Conservation (phyloP, 805 yeast genomes). For the Kodamaea laetipori region DNA sequence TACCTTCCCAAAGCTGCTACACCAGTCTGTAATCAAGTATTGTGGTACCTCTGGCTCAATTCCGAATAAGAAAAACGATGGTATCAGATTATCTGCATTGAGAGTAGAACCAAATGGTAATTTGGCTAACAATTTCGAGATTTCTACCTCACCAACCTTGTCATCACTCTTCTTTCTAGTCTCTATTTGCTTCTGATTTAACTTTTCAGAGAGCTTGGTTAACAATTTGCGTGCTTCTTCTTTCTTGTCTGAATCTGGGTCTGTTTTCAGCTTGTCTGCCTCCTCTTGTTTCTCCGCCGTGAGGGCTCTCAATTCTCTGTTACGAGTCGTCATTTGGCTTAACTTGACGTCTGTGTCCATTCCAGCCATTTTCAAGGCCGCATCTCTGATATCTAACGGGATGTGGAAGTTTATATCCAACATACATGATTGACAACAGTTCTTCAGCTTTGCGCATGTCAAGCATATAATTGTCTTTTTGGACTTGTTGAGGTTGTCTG, state of each 20-base stretch:
- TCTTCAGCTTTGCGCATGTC: conserved; percentile 75
- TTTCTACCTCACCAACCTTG: conserved; percentile 40
- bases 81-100: conserved; percentile 38
- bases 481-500: conserved; percentile 41
- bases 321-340: conserved; percentile 19
- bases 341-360: conserved; percentile 28
- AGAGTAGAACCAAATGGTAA: conserved; percentile 73
- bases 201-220: conserved; percentile 44
- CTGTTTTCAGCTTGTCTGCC: conserved; percentile 40
- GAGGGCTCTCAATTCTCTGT: conserved; percentile 41
- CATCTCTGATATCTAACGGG: conserved; percentile 77
- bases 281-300: conserved; percentile 52
- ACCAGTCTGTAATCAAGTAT: conserved; percentile 54
- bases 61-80: conserved; percentile 75
- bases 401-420: conserved; percentile 79
- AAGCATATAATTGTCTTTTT: conserved; percentile 71
- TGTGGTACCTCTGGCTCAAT: conserved; percentile 67
- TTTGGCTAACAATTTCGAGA: conserved; percentile 53
- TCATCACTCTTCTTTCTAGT: conserved; percentile 13
- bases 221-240: conserved; percentile 54
- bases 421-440: conserved; percentile 89
- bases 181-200: conserved; percentile 18
- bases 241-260: conserved; percentile 15
- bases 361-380: conserved; percentile 74
- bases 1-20: conserved; percentile 48